Conservation (phyloP, 2,329 filamentous ascomycete genomes). For the Monascus ruber region DNA sequence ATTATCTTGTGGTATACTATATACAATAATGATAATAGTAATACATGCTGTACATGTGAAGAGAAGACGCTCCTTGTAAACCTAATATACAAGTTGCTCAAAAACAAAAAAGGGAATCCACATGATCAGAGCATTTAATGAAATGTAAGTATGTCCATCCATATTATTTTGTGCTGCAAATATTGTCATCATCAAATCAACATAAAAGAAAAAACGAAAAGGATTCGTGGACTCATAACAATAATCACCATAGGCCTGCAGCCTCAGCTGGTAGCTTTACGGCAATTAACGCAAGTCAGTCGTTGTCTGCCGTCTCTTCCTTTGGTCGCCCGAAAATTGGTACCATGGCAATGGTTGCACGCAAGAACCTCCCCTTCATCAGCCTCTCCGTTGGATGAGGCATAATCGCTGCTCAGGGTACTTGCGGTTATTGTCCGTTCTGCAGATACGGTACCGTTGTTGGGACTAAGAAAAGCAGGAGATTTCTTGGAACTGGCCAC, state of each 20-base stretch:
- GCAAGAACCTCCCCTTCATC: constrained; percentile 40
- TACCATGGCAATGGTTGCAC: constrained; percentile 50
- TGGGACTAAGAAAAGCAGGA: constrained; percentile 10
- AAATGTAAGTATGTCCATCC: background rate
- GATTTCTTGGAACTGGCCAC: constrained; percentile 16
- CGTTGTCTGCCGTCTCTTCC: constrained; percentile 42
- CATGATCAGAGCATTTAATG: background rate
- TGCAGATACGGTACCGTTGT: constrained; percentile 7
- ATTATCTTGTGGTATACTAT: too few species aligned
- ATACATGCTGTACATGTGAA: background rate
- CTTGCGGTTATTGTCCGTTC: constrained; percentile 34
- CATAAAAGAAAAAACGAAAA: too few species aligned
- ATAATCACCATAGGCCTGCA: background rate
- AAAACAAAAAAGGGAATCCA: background rate
- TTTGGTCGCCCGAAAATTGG: constrained; percentile 52
- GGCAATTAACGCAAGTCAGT: constrained; percentile 51
- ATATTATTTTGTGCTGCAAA: too few species aligned
- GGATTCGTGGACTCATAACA: background rate
- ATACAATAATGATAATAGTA: background rate
- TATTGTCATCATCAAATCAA: too few species aligned
- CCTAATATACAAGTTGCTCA: background rate
- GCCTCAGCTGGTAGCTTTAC: constrained; percentile 15
- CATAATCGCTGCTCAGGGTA: constrained; percentile 47
- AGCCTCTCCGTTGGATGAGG: constrained; percentile 27
- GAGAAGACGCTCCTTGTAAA: too few species aligned